Conservation (phyloP, 2,329 filamentous ascomycete genomes). For the Trichoderma sp. region DNA sequence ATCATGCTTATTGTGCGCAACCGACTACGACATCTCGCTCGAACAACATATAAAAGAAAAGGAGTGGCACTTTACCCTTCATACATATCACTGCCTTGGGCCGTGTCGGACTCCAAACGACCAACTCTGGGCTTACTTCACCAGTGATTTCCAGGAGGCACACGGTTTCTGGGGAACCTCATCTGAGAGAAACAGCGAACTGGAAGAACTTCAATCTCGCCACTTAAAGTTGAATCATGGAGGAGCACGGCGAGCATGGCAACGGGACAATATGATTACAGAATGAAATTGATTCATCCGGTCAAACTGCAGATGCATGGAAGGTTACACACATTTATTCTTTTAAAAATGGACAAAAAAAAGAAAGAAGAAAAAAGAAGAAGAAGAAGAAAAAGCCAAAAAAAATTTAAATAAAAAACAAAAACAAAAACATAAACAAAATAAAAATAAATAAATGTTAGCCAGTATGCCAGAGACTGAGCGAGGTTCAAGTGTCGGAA, state of each 20-base stretch:
- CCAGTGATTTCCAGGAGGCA: background rate
- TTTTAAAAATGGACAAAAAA: no score
- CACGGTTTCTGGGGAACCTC: fast-evolving
- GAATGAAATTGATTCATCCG: no score
- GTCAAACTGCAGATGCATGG: no score
- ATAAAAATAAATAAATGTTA: no score
- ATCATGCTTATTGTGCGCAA: background rate
- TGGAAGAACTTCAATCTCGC: background rate
- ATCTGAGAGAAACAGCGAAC: background rate
- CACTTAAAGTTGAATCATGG: background rate
- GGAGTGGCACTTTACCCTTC: background rate
- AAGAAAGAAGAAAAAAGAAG: no score
- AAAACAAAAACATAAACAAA: no score
- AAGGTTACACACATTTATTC: no score
- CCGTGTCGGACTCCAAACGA: background rate
- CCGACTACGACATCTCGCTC: background rate
- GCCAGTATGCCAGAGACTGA: no score
- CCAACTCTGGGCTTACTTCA: background rate
- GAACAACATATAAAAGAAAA: background rate
- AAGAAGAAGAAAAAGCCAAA: no score
- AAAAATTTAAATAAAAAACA: no score
- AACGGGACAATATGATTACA: no score
- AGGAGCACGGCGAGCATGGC: background rate
- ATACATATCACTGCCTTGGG: background rate
- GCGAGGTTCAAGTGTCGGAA: no score